A percentile compares a stretch with the other conserved stretches of the same genome.
phyloP scores from a whole-genome alignment of 228 moss, liverwort and hornwort genomes.

The Sphagnum magellanicum region DNA sequence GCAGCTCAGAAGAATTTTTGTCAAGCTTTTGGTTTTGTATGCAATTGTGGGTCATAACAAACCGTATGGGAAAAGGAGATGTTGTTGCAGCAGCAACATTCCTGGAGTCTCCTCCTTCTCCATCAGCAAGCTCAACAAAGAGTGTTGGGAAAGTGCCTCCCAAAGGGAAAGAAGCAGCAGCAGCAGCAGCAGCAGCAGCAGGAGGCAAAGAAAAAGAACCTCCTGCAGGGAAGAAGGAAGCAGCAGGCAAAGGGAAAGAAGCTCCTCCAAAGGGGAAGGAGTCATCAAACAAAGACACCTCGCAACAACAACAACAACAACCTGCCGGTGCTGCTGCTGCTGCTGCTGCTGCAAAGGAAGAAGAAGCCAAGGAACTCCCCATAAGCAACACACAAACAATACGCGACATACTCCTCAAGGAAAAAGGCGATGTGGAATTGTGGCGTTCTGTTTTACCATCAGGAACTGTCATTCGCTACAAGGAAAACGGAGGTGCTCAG shows the following conservation, averaged over 20 bases:
- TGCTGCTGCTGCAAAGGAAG: background rate
- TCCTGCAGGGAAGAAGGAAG: background rate
- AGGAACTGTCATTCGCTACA: slow-evolving; percentile 63
- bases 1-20: slow-evolving; percentile 2
- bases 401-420: slow-evolving; percentile 25
- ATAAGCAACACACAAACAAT: slow-evolving; percentile 39
- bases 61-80: slow-evolving; percentile 1
- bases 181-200: background rate
- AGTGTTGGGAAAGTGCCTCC: background rate
- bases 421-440: slow-evolving; percentile 34
- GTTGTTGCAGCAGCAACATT: background rate
- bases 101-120: too few species aligned
- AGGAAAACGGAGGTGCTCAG: slow-evolving; percentile 42
- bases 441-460: slow-evolving; percentile 70
- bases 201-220: slow-evolving; percentile 1
- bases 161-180: too few species aligned
- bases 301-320: background rate
- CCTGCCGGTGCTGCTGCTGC: background rate
- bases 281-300: background rate
- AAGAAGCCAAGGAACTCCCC: background rate
- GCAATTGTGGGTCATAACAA: background rate
- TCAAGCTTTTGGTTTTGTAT: background rate
- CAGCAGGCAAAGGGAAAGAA: background rate
- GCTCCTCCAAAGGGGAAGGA: background rate
- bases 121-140: background rate